Evolutionary conservation across 2,329 filamentous ascomycete species (phyloP), one percentile per base, ranked within the genome.

Genomic region (Phialophora verrucosa): DNA sequence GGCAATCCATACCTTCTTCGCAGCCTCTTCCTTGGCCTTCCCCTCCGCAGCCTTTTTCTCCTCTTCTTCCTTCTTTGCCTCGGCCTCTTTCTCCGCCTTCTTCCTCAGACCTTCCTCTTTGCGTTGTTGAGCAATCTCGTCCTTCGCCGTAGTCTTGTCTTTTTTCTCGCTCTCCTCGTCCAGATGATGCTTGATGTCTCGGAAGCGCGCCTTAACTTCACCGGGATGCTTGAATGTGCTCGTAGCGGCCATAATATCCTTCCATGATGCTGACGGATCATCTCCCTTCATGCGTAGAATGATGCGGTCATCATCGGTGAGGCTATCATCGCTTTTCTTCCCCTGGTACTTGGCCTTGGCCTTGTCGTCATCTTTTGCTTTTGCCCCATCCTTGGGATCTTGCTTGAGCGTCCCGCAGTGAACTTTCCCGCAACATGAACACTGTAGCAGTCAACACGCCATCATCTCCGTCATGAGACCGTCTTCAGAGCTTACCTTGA

Each of bases 211-310:
- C 47, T 68, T 70, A 23, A 71, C 47, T 5, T 70, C 66, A 17
- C 57, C 25, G 7, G 55, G 63, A 10, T 49, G 42, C 29, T 64
- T 69, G 64, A 64, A 66, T 8, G 58, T 64, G 23, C 64, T 62
- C 14, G 68, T 62, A 4, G 25, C 68, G 10, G 64, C 68, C 20
- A 70, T 53, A 56, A 73, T 72, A n/a, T 71, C 60, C 20, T 68
- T 66, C 73, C 72, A 76, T 53, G 58, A 63, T 8, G 62, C 49
- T 3, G 64, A 59, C 29, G 57, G 67, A 47, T 70, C 66, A 31
- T 66, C 44, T 14, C 62, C 64, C 62, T 75, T 76, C 70, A 75
- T 65, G n/a, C 69, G 65, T 12, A 72, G 38, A 32, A 75, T 63
- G 54, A 56, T 70, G 14, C 65, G 67, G 57, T 76, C 74, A 51